Evolutionary conservation across 345 rosid species (phyloP), one percentile per base, ranked within the genome.

Genomic region (Eucalyptus lansdowneana): DNA sequence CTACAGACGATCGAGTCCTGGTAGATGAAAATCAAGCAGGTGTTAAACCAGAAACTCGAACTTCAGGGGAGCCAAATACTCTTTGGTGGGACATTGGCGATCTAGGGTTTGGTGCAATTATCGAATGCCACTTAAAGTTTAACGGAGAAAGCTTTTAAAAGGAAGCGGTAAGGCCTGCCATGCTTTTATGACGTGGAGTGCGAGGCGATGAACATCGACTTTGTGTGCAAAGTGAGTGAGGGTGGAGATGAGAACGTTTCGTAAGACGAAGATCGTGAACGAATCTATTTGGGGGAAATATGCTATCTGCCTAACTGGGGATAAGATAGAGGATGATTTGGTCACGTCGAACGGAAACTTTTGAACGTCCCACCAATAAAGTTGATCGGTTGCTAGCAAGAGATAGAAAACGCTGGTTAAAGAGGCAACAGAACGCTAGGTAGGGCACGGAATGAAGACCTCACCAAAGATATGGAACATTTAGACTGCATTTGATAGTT

Each of bases 1-100:
- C 80, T 67, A 15, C 80, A 67, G 80, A 67, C 5, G 80, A 67
- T 67, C 42, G 3, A 31, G 42, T 31, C 40, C 19, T 15, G 42
- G 22, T 31, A 31, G 80, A 67, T 67, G 42, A 67, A 67, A 67
- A 67, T 67, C 80, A 0, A 15, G 80, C 42, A 15, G 2, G 80
- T 15, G 42, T 67, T 31, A 15, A 31, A 67, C 80, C 22, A 67
- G 80, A 31, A 67, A 31, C 42, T 15, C 42, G 40, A 67, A 67
- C 80, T 67, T 1, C 19, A 15, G 22, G 12, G 80, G 69, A 62
- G 69, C n/a, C 69, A 62, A 27, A 62, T 27, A 13, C 69, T 2
- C 31, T 62, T 62, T 13, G 31, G 34, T 62, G 69, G 0, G 69
- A 62, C 42, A 2, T 0, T 0, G 0, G n/a, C n/a, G 67, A 62